Evolutionary conservation across 1,284 basidiomycete genomes (phyloP), one percentile per base, ranked within the genome.

Genomic region (Apiotrichum montevideense): DNA sequence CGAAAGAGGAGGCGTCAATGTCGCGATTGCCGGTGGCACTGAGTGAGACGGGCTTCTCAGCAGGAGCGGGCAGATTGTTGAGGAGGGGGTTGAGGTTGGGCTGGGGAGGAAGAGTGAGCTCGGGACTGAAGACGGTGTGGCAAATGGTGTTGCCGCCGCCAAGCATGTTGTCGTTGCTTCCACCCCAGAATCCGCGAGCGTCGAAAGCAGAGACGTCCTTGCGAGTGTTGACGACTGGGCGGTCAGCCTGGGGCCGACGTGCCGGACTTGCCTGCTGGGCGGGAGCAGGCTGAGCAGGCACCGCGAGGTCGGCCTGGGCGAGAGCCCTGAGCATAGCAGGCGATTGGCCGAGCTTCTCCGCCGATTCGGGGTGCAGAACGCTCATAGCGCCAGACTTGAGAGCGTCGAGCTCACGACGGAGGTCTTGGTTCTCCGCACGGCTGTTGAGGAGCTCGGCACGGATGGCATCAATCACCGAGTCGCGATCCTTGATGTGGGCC

Each of bases 401-500:
- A 0, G 87, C 82, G 1, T 83, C 80, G 55, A 97, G 87, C 74
- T 95, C 91, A 61, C 88, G 83, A 13, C 90, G 73, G 37, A 98
- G 81, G 15, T 89, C 87, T 47, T 82, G 78, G 75, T 97, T 97
- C 80, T 97, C 92, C 1, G 83, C 83, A 68, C 84, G 83, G 21
- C 86, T 86, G 2, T 82, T 83, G 35, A 87, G 86, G 29, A 97
- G 83, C 74, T 98, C 91, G 37, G 85, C 82, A 55, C 89, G 85
- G 66, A 98, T 89, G 33, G 87, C 86, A 63, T 90, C 86, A 65
- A 98, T 89, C 58, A 97, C 83, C 33, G 84, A 81, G 78, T 98
- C 95, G 43, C 95, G 86, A 68, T 95, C 90, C 37, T 88, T 87
- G 67, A 98, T 90, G 76, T 97, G 90, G 50, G 86, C 87, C 76